phyloP scores from a whole-genome alignment of 2,329 filamentous ascomycete species.

The Claviceps citrina region DNA sequence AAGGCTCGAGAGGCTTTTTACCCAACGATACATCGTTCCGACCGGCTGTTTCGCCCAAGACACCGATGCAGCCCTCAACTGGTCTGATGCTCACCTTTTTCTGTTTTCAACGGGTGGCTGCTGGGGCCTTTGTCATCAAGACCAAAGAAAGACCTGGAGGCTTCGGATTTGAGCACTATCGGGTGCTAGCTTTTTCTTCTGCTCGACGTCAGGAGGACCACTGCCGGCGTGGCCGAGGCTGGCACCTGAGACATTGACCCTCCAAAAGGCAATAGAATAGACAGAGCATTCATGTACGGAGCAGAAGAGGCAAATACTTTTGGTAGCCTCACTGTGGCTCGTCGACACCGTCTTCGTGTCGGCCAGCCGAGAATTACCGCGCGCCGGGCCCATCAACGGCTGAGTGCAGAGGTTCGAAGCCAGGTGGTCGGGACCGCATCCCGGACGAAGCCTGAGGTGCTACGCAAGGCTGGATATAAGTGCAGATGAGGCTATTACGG shows the following conservation, averaged over 20 bases:
- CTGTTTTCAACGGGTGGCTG: no score
- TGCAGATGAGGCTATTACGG: neutral
- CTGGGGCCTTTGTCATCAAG: no score
- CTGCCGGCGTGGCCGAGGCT: neutral
- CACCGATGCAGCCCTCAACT: neutral
- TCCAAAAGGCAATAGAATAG: neutral
- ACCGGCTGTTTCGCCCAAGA: neutral
- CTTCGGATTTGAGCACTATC: no score
- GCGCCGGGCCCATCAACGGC: neutral
- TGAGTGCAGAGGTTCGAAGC: conserved; percentile 2
- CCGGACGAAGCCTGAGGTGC: neutral
- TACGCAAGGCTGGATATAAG: neutral
- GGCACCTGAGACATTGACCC: conserved; percentile 4
- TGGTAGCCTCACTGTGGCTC: neutral
- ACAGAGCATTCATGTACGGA: neutral
- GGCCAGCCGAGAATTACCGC: neutral
- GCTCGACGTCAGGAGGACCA: neutral
- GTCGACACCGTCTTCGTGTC: neutral
- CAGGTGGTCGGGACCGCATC: conserved; percentile 2
- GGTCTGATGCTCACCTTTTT: no score
- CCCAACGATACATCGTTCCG: neutral
- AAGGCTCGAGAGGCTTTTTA: neutral
- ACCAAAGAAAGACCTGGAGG: no score
- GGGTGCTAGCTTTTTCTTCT: no score
- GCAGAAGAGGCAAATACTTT: neutral